Conservation (phyloP, 257 asterid genomes). For the Solanum habrochaites region DNA sequence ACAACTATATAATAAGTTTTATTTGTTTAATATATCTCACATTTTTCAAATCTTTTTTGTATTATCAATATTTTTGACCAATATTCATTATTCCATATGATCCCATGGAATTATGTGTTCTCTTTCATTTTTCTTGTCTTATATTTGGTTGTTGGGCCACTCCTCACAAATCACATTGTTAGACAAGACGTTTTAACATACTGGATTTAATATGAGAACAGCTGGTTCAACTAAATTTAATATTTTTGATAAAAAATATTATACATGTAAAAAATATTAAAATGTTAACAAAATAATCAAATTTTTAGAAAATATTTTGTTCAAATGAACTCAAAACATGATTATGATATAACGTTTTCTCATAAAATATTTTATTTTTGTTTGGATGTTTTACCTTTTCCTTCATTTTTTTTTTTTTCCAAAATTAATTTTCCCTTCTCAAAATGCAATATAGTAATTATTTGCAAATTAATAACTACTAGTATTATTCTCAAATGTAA, state of each 20-base stretch:
- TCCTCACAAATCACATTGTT: background rate
- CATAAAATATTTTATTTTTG: too few relatives aligned
- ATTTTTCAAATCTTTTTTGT: background rate
- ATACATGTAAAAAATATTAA: background rate
- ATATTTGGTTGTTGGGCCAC: background rate
- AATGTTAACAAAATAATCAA: background rate
- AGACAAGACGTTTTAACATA: background rate
- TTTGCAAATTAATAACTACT: too few relatives aligned
- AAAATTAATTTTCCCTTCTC: too few relatives aligned
- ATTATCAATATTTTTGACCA: background rate
- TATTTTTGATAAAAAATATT: too few relatives aligned
- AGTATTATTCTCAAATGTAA: too few relatives aligned
- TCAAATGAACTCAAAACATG: background rate
- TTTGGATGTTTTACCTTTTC: too few relatives aligned
- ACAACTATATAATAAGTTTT: background rate
- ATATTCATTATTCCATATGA: background rate
- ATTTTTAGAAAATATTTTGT: background rate
- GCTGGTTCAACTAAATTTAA: background rate
- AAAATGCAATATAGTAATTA: too few relatives aligned
- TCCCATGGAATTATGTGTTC: background rate
- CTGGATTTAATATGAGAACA: background rate
- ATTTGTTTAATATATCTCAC: background rate
- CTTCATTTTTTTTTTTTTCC: too few relatives aligned
- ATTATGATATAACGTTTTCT: too few relatives aligned
- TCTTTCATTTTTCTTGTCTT: background rate